Base-by-base conservation (phyloP, 495 filamentous ascomycete genomes). In the Penicillium angulare region DNA sequence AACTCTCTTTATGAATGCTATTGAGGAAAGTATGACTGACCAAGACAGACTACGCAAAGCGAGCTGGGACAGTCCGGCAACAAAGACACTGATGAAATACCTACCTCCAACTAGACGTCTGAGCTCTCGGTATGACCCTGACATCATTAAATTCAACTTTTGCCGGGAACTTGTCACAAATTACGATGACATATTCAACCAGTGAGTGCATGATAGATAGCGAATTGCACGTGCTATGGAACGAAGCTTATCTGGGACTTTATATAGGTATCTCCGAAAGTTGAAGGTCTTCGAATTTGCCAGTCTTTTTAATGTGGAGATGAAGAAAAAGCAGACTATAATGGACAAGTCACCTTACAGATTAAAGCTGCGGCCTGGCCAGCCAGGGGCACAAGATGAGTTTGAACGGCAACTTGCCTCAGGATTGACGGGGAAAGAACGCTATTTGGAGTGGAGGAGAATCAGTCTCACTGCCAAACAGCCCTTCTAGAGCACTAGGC, bases 381-480 rank as follows among this genome's bases (percentile, higher is more conserved):
- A 73, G 35, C 41, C 47, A 3, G 68, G 69, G 0, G 66, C 65
- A 7, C 50, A 67, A 40, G 61, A 69, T 33, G 71, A 73, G 41
- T 64, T 67, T 50, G 45, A 58, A 8, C 23, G 12, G 5, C 24
- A 33, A 26, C n/a, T 68, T 13, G 38, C 49, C 0, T 32, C 39
- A 7, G 34, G 41, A 13, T 24, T 52, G 4, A 44, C 42, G 0
- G 55, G 63, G 1, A 61, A 52, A 21, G 65, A 74, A 48, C 57
- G 67, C 1, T 73, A 66, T 47, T 60, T 70, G 3, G 70, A 76
- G 59, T 76, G 70, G 71, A 63, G 60, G 53, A 56, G 1, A 39
- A 15, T 34, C n/a, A n/a, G n/a, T n/a, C n/a, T n/a, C n/a, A n/a
- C n/a, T n/a, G n/a, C n/a, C n/a, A n/a, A n/a, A n/a, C n/a, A n/a